Evolutionary conservation across 2,329 filamentous ascomycete genomes (phyloP).

Genomic region (Fusarium sp.): DNA sequence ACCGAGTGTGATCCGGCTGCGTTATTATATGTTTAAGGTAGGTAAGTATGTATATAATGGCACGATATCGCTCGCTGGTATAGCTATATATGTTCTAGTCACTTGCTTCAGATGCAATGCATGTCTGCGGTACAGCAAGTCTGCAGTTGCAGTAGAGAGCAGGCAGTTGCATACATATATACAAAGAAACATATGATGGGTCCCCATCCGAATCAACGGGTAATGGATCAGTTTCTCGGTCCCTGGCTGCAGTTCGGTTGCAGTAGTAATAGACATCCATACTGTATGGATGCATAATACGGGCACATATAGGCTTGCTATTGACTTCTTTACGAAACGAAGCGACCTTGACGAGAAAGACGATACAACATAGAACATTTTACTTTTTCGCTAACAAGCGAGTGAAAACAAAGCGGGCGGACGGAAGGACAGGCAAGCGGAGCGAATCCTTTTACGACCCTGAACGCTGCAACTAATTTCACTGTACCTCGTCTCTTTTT

Average conservation of each 20-base stretch:
- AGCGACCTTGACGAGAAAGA: constrained; percentile 21
- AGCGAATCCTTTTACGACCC: constrained; percentile 1
- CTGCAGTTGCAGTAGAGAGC: background rate
- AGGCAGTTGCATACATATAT: constrained; percentile 4
- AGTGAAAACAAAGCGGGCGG: constrained; percentile 2
- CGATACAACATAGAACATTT: constrained; percentile 22
- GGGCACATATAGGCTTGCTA: constrained; percentile 38
- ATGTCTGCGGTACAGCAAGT: constrained; percentile 1
- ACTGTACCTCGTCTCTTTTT: too few relatives aligned
- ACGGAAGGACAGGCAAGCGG: background rate
- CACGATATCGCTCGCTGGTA: constrained; percentile 7
- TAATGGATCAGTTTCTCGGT: constrained; percentile 19
- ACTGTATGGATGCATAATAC: constrained; percentile 25
- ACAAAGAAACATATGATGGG: constrained; percentile 29
- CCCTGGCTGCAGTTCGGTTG: constrained; percentile 19
- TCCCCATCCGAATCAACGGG: constrained; percentile 18
- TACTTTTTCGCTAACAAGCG: constrained; percentile 11
- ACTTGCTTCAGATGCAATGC: constrained; percentile 7
- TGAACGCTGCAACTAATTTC: background rate
- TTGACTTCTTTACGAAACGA: constrained; percentile 10
- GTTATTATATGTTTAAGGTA: background rate
- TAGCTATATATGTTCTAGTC: background rate
- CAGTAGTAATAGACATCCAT: background rate
- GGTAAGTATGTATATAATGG: constrained; percentile 9
- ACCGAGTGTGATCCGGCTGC: constrained; percentile 4